A percentile compares a stretch with the other conserved stretches of the same genome.
Evolutionary conservation across 2,329 filamentous ascomycete genomes (phyloP).

Genomic region (Neocatenulostroma microsporum): DNA sequence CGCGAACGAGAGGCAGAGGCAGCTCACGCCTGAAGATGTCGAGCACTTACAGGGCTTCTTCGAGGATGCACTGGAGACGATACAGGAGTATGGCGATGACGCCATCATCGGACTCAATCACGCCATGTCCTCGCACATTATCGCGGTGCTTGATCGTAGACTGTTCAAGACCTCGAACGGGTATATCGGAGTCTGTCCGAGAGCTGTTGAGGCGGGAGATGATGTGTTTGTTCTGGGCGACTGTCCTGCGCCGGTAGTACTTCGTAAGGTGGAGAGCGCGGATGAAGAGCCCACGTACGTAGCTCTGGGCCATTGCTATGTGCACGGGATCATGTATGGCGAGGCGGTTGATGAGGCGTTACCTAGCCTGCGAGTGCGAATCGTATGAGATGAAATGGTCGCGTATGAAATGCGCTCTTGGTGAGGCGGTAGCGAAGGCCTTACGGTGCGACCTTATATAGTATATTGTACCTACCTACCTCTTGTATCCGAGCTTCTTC

Average conservation of each 20-base stretch:
- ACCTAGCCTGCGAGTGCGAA: too few relatives aligned
- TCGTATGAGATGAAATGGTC: too few relatives aligned
- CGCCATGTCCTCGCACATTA: conserved; percentile 1
- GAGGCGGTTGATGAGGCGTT: too few relatives aligned
- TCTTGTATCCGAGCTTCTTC: too few relatives aligned
- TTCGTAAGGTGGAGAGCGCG: background rate
- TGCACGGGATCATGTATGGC: conserved; percentile 1
- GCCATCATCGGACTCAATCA: conserved; percentile 1
- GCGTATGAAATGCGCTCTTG: too few relatives aligned
- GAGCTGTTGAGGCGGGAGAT: background rate
- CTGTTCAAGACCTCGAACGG: background rate
- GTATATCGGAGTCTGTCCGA: background rate
- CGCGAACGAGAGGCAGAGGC: background rate
- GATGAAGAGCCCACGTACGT: background rate
- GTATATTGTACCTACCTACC: too few relatives aligned
- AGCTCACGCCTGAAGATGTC: background rate
- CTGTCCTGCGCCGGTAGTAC: background rate
- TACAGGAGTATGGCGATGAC: background rate
- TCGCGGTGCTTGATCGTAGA: background rate
- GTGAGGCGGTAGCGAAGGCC: too few relatives aligned
- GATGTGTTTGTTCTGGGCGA: conserved; percentile 1
- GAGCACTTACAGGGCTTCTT: background rate
- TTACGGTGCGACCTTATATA: too few relatives aligned
- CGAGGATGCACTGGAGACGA: background rate
- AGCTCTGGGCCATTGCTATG: conserved; percentile 1